Conservation (phyloP, 169 alveolate genomes). For the Plasmodium vivax region DNA sequence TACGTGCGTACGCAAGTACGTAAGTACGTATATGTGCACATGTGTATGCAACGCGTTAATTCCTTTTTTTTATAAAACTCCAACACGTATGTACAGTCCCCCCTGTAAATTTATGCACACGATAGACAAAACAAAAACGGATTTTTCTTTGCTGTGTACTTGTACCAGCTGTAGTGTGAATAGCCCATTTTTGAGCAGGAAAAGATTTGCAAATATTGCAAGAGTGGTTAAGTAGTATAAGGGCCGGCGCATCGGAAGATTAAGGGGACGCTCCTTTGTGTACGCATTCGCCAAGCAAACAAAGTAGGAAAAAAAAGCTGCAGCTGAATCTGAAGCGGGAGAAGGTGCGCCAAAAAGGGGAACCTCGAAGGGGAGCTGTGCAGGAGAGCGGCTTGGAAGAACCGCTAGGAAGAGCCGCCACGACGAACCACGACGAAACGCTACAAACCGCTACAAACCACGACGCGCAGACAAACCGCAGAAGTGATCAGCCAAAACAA, state of each 20-base stretch:
- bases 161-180: neutral
- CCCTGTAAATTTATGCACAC: neutral
- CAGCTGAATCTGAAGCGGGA: neutral
- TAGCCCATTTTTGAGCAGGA: neutral
- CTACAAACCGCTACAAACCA: no score
- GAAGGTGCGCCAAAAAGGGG: neutral
- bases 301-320: neutral
- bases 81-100: neutral
- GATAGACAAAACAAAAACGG: neutral
- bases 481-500: slow-evolving; percentile 9
- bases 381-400: neutral
- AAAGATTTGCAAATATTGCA: neutral
- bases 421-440: neutral
- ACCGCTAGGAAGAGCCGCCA: neutral
- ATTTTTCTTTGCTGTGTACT: neutral
- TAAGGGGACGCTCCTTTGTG: neutral
- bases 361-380: neutral
- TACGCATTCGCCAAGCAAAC: neutral
- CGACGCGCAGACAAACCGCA: neutral
- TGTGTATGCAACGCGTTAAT: slow-evolving; percentile 5
- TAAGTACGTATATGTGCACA: neutral
- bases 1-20: neutral
- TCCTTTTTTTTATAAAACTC: neutral
- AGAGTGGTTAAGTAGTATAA: slow-evolving; percentile 7
- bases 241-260: neutral